Evolutionary conservation across 2,329 filamentous ascomycete species (phyloP).

Genomic region (Teratosphaeria nubilosa): DNA sequence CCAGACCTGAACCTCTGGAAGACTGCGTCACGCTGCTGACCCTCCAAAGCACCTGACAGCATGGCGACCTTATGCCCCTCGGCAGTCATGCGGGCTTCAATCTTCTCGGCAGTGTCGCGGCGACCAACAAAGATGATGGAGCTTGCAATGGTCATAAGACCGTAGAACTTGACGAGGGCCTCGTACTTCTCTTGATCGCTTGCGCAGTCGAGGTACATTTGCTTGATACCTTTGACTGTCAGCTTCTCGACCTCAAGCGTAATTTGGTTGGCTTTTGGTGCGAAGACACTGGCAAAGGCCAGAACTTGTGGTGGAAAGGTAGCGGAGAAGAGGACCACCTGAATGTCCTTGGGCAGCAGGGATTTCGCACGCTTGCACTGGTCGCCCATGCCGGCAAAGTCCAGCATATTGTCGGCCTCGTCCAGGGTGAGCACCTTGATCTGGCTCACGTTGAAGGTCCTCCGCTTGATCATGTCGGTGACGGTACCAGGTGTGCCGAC

Average conservation of each 20-base stretch:
- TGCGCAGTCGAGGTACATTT: conserved; percentile 93
- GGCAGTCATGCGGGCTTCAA: conserved; percentile 72
- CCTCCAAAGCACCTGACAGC: conserved; percentile 80
- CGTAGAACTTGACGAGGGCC: conserved; percentile 84
- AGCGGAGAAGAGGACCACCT: conserved; percentile 90
- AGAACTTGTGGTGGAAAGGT: conserved; percentile 84
- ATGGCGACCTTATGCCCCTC: conserved; percentile 90
- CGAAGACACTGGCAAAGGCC: conserved; percentile 72
- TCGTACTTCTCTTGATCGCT: conserved; percentile 75
- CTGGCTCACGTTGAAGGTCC: conserved; percentile 59
- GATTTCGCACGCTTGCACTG: conserved; percentile 84
- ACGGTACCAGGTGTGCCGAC: conserved; percentile 93
- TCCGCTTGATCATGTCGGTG: conserved; percentile 71
- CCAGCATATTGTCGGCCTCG: conserved; percentile 98
- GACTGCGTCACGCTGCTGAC: conserved; percentile 68
- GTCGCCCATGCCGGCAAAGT: conserved; percentile 87
- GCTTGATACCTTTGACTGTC: conserved; percentile 93
- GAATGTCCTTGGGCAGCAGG: conserved; percentile 62
- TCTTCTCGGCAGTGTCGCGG: conserved; percentile 72
- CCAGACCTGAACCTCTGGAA: conserved; percentile 80
- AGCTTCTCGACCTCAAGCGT: conserved; percentile 83
- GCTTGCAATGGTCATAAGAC: conserved; percentile 89
- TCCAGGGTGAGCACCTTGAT: conserved; percentile 83
- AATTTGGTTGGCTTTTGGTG: conserved; percentile 75
- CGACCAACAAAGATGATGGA: conserved; percentile 99